Evolutionary conservation across 163 green algal species (phyloP).

Genomic region (Prototheca wickerhamii): DNA sequence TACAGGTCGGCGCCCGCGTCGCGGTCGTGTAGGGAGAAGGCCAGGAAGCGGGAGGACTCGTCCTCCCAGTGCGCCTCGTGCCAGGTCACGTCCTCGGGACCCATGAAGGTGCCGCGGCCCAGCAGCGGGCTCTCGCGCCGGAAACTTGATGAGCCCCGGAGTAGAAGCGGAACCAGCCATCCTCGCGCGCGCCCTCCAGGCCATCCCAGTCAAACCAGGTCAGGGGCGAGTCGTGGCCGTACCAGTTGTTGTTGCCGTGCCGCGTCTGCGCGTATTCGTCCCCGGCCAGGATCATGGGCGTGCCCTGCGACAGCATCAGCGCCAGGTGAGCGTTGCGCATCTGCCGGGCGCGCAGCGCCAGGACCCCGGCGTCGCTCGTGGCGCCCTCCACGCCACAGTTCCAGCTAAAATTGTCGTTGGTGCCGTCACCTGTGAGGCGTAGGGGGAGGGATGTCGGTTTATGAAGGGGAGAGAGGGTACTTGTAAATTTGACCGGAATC

Average conservation of each 20-base stretch:
- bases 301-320: constrained; percentile 78
- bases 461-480: neutral
- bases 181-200: constrained; percentile 29
- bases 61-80: constrained; percentile 95
- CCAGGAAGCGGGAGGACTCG: constrained; percentile 81
- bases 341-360: constrained; percentile 49
- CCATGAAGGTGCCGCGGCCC: constrained; percentile 64
- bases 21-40: constrained; percentile 84
- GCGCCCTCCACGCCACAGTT: constrained; percentile 84
- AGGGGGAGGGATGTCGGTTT: no score
- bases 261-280: constrained; percentile 59
- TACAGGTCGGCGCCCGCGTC: constrained; percentile 73
- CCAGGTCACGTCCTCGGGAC: constrained; percentile 83
- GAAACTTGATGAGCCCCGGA: constrained; percentile 78
- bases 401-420: constrained; percentile 94
- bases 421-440: constrained; percentile 54
- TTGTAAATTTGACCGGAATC: neutral
- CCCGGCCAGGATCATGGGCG: constrained; percentile 78
- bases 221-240: constrained; percentile 89
- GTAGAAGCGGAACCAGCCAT: constrained; percentile 49
- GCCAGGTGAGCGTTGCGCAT: constrained; percentile 86
- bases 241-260: constrained; percentile 99
- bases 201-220: constrained; percentile 71
- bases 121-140: constrained; percentile 64
- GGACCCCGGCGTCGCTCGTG: constrained; percentile 40